Evolutionary conservation across 139 green algal genomes (phyloP).

Genomic region (Chlorella sp.): DNA sequence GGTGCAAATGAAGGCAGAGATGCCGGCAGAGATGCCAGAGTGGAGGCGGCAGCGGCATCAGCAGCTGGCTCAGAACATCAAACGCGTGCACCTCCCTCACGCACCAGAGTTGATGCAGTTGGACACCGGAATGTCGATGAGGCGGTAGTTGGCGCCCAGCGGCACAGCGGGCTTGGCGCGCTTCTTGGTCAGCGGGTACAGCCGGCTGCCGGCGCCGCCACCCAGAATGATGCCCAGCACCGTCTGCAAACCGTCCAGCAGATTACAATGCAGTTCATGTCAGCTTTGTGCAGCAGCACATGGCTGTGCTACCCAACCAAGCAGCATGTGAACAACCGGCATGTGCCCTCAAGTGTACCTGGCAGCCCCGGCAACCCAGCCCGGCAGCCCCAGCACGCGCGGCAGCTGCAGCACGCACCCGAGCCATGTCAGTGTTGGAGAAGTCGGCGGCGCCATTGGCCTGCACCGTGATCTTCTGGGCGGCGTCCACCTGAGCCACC

Average conservation of each 20-base stretch:
- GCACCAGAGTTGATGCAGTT: slow-evolving; percentile 98
- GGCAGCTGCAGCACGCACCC: slow-evolving; percentile 1
- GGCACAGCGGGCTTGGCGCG: slow-evolving; percentile 98
- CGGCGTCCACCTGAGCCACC: slow-evolving; percentile 1
- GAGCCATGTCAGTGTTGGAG: slow-evolving; percentile 1
- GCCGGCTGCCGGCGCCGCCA: slow-evolving; percentile 92
- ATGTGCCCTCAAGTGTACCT: no score
- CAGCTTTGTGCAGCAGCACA: no score
- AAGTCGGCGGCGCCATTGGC: slow-evolving; percentile 16
- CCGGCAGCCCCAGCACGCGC: no score
- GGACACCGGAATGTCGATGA: slow-evolving; percentile 99
- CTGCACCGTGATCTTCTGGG: slow-evolving; percentile 15
- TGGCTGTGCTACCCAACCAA: no score
- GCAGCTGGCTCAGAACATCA: not conserved
- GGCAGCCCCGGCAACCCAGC: no score
- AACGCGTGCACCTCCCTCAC: no score
- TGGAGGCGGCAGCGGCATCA: not conserved
- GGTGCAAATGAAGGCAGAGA: no score
- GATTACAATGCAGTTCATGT: no score
- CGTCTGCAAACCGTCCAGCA: no score
- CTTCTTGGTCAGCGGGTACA: slow-evolving; percentile 99
- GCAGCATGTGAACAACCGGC: no score
- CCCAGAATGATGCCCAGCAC: slow-evolving; percentile 98
- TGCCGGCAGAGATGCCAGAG: no score
- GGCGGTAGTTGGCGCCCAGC: slow-evolving; percentile 98